Base-by-base conservation (phyloP, 148 eudicot genomes). In the Vaccinium corymbosum region DNA sequence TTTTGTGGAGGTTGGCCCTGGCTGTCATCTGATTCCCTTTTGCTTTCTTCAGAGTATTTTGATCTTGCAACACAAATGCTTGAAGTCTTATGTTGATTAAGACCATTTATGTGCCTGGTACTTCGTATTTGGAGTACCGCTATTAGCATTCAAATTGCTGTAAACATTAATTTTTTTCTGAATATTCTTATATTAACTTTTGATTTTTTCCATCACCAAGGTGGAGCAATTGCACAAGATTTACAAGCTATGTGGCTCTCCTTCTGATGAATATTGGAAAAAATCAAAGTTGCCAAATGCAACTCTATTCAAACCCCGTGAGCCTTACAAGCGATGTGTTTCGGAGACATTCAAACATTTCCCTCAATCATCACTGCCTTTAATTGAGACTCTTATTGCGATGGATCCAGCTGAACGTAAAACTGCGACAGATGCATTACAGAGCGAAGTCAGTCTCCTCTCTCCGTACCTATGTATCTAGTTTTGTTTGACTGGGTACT, bases 211-310 rank as follows among this genome's bases (percentile, higher is more conserved):
- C 71, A 80, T 81, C 76, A 73, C 38, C 46, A 84, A 94, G 98
- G 98, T 94, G 82, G 98, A 94, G 76, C 98, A 94, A 85, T 87
- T 94, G 74, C 98, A 94, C 81, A 94, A 91, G 86, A 94, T 94
- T 75, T 94, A 91, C 83, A 94, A 94, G 91, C 86, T 94, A 32
- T 94, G 97, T 86, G 97, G 97, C 48, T 94, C 97, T 25, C 97
- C 97, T 88, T 91, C 97, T 71, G 98, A 94, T 82, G 98, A 94
- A 76, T 94, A 93, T 85, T 94, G 98, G 98, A 94, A 91, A 89
- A 94, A 88, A 82, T 92, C 93, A 59, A 94, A 91, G 89, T 86
- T 94, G 88, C 98, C 98, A 50, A 93, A 94, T 90, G 95, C 98
- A 85, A 93, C 94, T 51, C 85, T 94, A 80, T 94, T 92, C 79